Evolutionary conservation across 2,329 filamentous ascomycete genomes (phyloP).

Genomic region (Aspergillus thermomutatus): DNA sequence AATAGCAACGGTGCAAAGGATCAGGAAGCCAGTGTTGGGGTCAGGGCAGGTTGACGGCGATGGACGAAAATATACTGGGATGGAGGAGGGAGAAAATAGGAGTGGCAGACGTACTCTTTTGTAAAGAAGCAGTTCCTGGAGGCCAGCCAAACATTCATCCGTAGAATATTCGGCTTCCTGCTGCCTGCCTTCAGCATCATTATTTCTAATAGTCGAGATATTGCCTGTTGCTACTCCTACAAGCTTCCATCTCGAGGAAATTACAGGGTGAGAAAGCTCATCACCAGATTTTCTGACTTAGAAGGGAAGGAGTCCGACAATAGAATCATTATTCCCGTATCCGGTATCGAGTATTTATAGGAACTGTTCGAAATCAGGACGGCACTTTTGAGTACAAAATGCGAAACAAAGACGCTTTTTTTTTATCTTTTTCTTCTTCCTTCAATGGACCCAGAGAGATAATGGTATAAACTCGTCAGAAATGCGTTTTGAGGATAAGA

Average conservation of each 20-base stretch:
- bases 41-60: not conserved
- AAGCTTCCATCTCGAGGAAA: not conserved
- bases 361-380: not conserved
- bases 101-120: not conserved
- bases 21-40: not conserved
- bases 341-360: not conserved
- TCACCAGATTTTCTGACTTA: not conserved
- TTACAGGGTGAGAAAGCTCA: not conserved
- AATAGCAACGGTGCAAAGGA: not conserved
- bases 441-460: conserved; percentile 15
- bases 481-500: conserved; percentile 32
- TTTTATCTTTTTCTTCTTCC: not conserved
- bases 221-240: not conserved
- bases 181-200: not conserved
- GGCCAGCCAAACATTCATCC: no score
- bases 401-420: not conserved
- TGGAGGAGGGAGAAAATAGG: not conserved
- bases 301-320: not conserved
- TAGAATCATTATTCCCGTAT: not conserved
- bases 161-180: not conserved
- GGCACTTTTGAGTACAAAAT: not conserved
- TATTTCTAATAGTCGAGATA: not conserved
- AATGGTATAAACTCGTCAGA: conserved; percentile 25
- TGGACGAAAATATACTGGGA: not conserved
- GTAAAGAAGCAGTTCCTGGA: not conserved